phyloP scores from a whole-genome alignment of 768 basidiomycete species.

The Cystobasidium onofrii region DNA sequence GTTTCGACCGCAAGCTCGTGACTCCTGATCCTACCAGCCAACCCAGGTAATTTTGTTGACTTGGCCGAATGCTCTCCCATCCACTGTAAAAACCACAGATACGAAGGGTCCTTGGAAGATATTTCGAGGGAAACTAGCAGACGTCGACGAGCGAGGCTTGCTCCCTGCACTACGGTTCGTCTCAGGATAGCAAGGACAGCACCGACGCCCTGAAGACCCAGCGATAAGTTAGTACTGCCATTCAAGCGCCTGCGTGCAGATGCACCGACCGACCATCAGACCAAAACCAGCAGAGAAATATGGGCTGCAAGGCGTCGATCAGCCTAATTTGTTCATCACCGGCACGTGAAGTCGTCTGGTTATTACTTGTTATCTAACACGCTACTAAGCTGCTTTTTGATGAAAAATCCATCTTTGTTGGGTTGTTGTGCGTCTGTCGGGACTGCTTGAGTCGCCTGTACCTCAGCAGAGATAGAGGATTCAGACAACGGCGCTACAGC shows the following conservation, averaged over 20 bases:
- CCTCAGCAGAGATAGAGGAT: not conserved
- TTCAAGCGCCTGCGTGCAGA: no score
- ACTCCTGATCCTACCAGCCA: constrained; percentile 52
- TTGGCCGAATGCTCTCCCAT: constrained; percentile 62
- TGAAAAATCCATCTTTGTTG: not conserved
- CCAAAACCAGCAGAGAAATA: constrained; percentile 98
- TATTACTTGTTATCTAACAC: constrained; percentile 30
- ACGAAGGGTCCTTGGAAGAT: constrained; percentile 85
- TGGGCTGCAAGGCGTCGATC: constrained; percentile 54
- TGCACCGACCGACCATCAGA: constrained; percentile 61
- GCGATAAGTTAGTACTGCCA: not conserved
- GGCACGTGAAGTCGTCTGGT: not conserved
- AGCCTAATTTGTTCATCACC: not conserved
- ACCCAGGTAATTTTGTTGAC: constrained; percentile 40
- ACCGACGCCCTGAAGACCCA: constrained; percentile 64
- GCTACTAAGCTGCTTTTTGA: constrained; percentile 1
- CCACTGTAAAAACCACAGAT: constrained; percentile 96
- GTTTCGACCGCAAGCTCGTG: constrained; percentile 96
- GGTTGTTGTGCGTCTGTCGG: not conserved
- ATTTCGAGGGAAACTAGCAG: constrained; percentile 93
- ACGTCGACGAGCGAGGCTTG: constrained; percentile 70
- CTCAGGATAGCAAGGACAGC: constrained; percentile 71
- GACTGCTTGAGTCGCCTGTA: not conserved
- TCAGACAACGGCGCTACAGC: not conserved
- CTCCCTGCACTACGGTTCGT: constrained; percentile 60